These are phyloP conservation scores for Leishmania aethiopica DNA, from an alignment of 208 protist genomes.

Conservation along the genomic window DNA sequence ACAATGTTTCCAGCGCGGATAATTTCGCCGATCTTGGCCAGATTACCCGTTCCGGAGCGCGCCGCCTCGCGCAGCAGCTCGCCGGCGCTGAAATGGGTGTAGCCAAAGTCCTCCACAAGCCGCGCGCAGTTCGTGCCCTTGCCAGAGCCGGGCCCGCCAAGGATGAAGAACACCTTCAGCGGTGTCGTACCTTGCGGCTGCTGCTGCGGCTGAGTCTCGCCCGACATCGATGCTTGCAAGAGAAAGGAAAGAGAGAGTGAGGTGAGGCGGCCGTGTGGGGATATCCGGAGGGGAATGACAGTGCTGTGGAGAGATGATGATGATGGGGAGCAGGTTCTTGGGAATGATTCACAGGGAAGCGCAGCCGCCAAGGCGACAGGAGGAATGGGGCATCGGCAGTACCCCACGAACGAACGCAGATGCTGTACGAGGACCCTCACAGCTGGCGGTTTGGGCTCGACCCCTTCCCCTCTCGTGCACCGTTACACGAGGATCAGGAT, in stretches of 20 bases:
- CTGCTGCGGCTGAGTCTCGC: constrained; percentile 2
- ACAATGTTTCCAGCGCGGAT: constrained; percentile 81
- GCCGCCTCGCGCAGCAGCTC: constrained; percentile 85
- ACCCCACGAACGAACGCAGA: neutral
- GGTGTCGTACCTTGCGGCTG: neutral
- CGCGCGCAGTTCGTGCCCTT: constrained; percentile 84
- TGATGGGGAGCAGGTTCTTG: neutral
- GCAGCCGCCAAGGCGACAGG: neutral
- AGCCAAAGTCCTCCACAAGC: constrained; percentile 81
- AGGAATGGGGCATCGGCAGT: neutral
- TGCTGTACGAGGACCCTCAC: neutral
- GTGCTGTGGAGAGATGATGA: neutral
- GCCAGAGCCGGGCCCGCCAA: constrained; percentile 87
- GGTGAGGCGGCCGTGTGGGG: neutral
- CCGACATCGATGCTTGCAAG: neutral
- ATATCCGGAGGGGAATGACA: neutral
- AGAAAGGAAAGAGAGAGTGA: neutral
- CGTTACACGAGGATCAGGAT: neutral
- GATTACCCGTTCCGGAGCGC: constrained; percentile 51
- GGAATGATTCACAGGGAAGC: neutral
- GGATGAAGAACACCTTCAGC: constrained; percentile 85
- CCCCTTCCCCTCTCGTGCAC: neutral
- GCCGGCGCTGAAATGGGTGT: constrained; percentile 86
- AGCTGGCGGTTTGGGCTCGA: neutral
- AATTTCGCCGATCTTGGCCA: constrained; percentile 75